A percentile compares a stretch with the other conserved stretches of the same genome.
Conservation (phyloP, 2,329 filamentous ascomycete species). For the Ascocoryne sarcoides region DNA sequence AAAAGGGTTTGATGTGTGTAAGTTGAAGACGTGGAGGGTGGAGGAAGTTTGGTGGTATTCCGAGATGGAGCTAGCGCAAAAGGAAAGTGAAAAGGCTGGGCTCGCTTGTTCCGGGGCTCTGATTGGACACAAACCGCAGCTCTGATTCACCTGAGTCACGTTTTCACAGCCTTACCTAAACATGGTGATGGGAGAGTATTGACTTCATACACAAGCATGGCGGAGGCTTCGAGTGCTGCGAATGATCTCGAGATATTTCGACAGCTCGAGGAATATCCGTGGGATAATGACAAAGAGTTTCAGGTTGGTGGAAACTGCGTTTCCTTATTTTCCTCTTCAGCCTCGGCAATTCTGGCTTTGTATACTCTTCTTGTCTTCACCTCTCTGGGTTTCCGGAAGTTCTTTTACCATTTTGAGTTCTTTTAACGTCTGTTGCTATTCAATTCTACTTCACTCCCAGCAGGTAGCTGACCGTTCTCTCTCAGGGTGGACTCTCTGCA, state of each 20-base stretch:
- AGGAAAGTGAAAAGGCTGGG: constrained; percentile 17
- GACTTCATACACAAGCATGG: no score
- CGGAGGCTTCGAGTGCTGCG: constrained; percentile 16
- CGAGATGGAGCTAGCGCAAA: constrained; percentile 5
- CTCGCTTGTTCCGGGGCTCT: constrained; percentile 4
- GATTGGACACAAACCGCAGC: background rate
- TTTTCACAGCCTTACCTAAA: constrained; percentile 8
- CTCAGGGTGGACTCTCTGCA: constrained; percentile 52
- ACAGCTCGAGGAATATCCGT: constrained; percentile 57
- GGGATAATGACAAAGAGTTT: constrained; percentile 60
- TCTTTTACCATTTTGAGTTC: no score
- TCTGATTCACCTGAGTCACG: background rate
- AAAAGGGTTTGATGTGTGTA: constrained; percentile 9
- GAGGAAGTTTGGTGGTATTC: constrained; percentile 14
- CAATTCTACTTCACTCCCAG: no score
- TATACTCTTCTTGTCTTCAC: no score
- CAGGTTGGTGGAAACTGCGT: constrained; percentile 37
- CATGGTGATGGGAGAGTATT: no score
- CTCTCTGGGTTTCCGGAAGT: no score
- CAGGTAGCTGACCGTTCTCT: no score
- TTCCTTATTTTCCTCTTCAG: constrained; percentile 7
- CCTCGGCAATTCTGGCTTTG: constrained; percentile 9
- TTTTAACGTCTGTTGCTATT: no score
- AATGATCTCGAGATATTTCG: constrained; percentile 40
- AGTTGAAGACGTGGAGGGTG: constrained; percentile 5